phyloP scores from a whole-genome alignment of 2,329 filamentous ascomycete species.

The Xylaria hypoxylon region DNA sequence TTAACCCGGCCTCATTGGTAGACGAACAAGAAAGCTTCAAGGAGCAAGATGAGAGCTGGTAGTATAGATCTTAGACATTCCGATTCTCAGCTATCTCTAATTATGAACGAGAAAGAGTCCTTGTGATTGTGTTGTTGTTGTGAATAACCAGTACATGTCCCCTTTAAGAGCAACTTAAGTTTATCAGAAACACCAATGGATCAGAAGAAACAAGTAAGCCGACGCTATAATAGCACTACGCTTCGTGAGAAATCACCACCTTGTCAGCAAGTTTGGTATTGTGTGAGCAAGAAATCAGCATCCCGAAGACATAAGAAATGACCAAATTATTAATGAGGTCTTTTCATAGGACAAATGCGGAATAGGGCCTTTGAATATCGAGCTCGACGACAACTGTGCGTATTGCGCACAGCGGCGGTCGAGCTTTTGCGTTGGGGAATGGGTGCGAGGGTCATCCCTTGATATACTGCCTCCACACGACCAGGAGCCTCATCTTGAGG shows the following conservation, averaged over 20 bases:
- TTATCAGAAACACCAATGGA: conserved; percentile 10
- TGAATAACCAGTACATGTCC: conserved; percentile 14
- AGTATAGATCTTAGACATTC: conserved; percentile 34
- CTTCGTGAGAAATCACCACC: background rate
- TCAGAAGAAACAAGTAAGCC: conserved; percentile 19
- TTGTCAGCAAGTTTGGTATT: conserved; percentile 19
- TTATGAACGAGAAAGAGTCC: conserved; percentile 2
- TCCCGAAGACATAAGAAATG: background rate
- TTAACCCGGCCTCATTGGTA: conserved; percentile 21
- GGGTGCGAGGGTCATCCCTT: background rate
- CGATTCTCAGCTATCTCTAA: conserved; percentile 7
- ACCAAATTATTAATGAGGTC: conserved; percentile 16
- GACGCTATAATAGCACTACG: background rate
- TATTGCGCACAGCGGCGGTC: conserved; percentile 8
- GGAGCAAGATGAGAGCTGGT: background rate
- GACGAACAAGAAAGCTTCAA: background rate
- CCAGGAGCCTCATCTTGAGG: conserved; percentile 18
- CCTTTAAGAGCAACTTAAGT: conserved; percentile 6
- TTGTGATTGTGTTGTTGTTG: conserved; percentile 18
- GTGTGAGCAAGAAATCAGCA: conserved; percentile 25
- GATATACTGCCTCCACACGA: conserved; percentile 20
- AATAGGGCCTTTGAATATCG: conserved; percentile 12
- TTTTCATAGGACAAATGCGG: conserved; percentile 18
- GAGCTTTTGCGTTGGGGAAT: background rate
- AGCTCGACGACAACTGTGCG: background rate